Percentiles rank a stretch among this genome's conserved stretches.
Evolutionary conservation across 768 basidiomycete genomes (phyloP).

Genomic region (Udeniomyces megalosporus): DNA sequence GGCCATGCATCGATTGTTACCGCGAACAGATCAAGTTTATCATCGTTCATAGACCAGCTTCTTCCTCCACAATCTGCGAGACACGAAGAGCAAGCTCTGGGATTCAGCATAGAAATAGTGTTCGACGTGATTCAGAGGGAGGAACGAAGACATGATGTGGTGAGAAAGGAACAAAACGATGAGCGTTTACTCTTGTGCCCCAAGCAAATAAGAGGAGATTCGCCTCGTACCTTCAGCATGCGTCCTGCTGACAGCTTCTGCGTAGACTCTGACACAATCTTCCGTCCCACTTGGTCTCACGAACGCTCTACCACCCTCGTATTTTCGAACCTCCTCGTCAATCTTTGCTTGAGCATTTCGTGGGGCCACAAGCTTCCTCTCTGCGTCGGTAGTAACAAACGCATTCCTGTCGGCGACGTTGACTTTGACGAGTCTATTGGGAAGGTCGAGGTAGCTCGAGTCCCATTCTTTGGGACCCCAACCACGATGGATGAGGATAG

Average conservation of each 20-base stretch:
- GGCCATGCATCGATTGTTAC: too few species aligned
- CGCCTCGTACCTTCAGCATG: conserved; percentile 80
- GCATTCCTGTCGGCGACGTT: conserved; percentile 60
- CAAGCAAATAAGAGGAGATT: conserved; percentile 13
- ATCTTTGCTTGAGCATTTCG: conserved; percentile 62
- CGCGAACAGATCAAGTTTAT: too few species aligned
- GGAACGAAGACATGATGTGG: background rate
- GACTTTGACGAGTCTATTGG: conserved; percentile 89
- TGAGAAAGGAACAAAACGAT: background rate
- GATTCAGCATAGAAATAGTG: background rate
- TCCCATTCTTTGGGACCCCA: conserved; percentile 77
- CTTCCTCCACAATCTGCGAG: conserved; percentile 8
- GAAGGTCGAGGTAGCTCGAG: conserved; percentile 76
- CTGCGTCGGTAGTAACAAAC: conserved; percentile 87
- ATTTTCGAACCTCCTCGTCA: conserved; percentile 59
- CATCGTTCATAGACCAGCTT: background rate
- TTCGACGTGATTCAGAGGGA: background rate
- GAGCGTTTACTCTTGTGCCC: too few species aligned
- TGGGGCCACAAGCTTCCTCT: conserved; percentile 69
- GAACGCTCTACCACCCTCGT: conserved; percentile 74
- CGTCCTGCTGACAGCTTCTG: conserved; percentile 58
- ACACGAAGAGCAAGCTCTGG: conserved; percentile 8
- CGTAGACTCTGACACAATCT: conserved; percentile 94
- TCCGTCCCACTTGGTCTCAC: conserved; percentile 96
- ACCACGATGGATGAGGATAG: conserved; percentile 71